Evolutionary conservation across 148 eudicot species (phyloP), one percentile per base, ranked within the genome.

Genomic region (Rhododendron ovatum): DNA sequence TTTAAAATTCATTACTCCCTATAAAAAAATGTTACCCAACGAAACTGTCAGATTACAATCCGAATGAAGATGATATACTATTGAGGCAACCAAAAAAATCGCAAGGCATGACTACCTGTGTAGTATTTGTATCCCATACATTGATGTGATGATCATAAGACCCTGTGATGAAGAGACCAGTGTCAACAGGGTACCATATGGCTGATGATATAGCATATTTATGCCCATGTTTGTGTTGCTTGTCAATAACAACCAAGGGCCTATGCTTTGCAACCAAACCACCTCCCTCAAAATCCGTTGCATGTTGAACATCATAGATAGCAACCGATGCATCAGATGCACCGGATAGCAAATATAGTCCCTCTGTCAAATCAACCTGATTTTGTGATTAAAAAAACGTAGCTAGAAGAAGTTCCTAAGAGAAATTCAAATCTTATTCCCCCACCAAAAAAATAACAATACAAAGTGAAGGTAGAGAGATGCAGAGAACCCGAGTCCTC

Each of bases 51-150:
- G 53, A 74, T n/a, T 13, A 33, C 28, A 55, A 53, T 45, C 35
- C 55, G 81, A 14, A 7, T 28, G 39, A 73, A 79, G 71, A 47
- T 39, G 41, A 4, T n/a, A 78, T 20, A 79, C 39, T 3, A 57
- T 12, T 14, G 51, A 78, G 41, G 2, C 59, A n/a, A 51, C 59
- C 35, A 41, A 30, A 85, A 75, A 78, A 15, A 79, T 57, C 7
- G 12, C 33, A 48, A 74, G 82, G 84, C 63, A 47, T 18, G 22
- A 22, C 57, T 55, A 96, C 99, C 93, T 96, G 98, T 82, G 95
- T 91, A 47, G 98, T 92, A 87, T 96, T 96, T 22, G 99, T 96
- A 88, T 96, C 99, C 99, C 98, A 96, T 78, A 95, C 98, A 85
- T 94, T 96, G 87, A 95, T 87, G 91, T 92, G 91, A 89, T 96